Evolutionary conservation across 345 rosid genomes (phyloP), one percentile per base, ranked within the genome.

Genomic region (Isatis tinctoria): DNA sequence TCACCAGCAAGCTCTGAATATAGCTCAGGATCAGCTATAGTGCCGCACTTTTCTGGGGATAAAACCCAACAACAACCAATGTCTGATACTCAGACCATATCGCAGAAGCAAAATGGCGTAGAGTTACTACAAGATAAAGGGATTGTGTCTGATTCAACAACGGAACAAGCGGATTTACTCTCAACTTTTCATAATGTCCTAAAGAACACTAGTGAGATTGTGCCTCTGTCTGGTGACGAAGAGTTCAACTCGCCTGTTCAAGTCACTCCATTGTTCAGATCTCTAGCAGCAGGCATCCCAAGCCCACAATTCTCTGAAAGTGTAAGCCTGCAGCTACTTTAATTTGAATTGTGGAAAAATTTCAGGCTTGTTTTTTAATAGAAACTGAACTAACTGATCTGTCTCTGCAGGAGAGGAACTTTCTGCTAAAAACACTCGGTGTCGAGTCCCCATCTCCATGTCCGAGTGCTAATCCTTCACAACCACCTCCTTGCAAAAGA

Each of bases 291-390:
- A 53, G 92, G 92, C 65, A 88, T 95, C 79, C 98, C 98, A 75
- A 95, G 96, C 69, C 99, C 98, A 74, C 90, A 86, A 63, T 95
- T 95, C 82, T 92, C 98, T 65, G 98, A 95, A 88, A 95, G 98
- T 82, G 99, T 95, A 83, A 87, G 96, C 85, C 58, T 48, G 14
- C 52, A 58, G 10, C 10, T 51, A n/a, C 40, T 1, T 6, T 28
- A 49, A 9, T 1, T 1, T 45, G 33, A 52, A 41, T 4, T 41
- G 44, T 37, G 16, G 58, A 33, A 18, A 5, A 8, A 3, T 10
- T 49, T 39, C 26, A 59, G 32, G 18, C 18, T 4, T 26, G 4
- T n/a, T 54, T 56, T 1, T 16, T n/a, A n/a, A 10, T 5, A 17
- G 3, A 17, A 6, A n/a, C 20, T 9, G 67, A 45, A 62, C 82